phyloP scores from a whole-genome alignment of 352 stramenopile genomes.

The Globisporangium splendens region DNA sequence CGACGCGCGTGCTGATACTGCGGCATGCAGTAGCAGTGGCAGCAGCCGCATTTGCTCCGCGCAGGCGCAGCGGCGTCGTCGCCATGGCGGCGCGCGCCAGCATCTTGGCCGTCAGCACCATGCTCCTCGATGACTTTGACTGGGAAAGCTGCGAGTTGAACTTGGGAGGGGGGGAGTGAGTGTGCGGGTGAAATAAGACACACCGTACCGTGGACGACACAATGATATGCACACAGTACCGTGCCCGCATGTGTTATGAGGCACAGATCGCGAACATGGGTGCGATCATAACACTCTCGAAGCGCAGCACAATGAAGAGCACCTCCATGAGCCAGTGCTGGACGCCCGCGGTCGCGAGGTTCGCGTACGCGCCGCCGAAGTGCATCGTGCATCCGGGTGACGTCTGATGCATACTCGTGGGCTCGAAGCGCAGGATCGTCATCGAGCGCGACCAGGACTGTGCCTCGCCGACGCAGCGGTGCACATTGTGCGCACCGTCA shows the following conservation, averaged over 20 bases:
- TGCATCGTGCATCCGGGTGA: conserved; percentile 35
- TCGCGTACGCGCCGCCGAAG: conserved; percentile 40
- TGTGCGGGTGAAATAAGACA: no score
- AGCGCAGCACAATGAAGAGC: conserved; percentile 50
- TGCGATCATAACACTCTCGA: conserved; percentile 43
- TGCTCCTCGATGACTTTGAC: no score
- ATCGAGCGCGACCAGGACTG: conserved; percentile 38
- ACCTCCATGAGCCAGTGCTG: conserved; percentile 62
- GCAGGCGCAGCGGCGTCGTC: no score
- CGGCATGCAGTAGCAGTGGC: background rate
- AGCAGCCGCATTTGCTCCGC: background rate
- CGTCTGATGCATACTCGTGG: conserved; percentile 22
- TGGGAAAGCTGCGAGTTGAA: background rate
- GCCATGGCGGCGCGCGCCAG: background rate
- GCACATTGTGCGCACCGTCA: conserved; percentile 28
- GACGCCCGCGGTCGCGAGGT: conserved; percentile 32
- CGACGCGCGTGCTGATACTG: conserved; percentile 57
- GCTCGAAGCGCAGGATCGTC: conserved; percentile 44
- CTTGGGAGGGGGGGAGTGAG: background rate
- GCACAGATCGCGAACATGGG: conserved; percentile 43
- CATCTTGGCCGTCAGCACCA: background rate
- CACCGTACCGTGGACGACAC: background rate
- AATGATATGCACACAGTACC: background rate
- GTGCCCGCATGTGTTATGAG: conserved; percentile 4
- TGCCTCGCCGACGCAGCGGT: conserved; percentile 27